Evolutionary conservation across 176 grass and related monocot species (phyloP), one percentile per base, ranked within the genome.

Genomic region (Carex cristatella): DNA sequence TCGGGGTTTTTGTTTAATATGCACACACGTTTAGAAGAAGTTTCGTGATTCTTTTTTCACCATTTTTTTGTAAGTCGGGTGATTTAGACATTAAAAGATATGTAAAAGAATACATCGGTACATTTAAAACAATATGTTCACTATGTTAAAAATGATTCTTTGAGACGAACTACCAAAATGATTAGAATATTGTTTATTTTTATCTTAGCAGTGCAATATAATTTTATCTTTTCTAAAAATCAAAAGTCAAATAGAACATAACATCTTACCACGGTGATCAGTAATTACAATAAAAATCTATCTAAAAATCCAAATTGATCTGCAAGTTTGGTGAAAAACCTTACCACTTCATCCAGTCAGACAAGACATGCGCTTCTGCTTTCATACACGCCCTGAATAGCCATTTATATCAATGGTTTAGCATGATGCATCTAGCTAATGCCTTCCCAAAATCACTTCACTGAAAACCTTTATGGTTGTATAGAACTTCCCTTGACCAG

Each of bases 341-440:
- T 89, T 66, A 90, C 46, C 53, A 32, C 61, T 97, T 97, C 92
- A 93, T 91, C 64, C 84, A 66, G 11, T 94, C 87, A 86, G 93
- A 97, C 69, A 97, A 87, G 82, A 80, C 57, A 72, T 79, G 58
- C 67, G 92, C 95, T 82, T 93, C 91, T 82, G 86, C 61, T 82
- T 76, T 65, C 84, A 88, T 62, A 73, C 62, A 69, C 67, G 67
- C 81, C 48, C 89, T 23, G 23, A 23, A 23, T 23, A 23, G 23
- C 23, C 23, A 87, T 92, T 83, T 84, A 97, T 85, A 86, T 83
- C 90, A 87, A 87, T 86, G 33, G 82, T 87, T 79, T 91, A 97
- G 83, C 89, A 91, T 72, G 90, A 84, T 67, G 30, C 59, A 86
- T 97, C 91, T 63, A 97, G 84, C 82, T 69, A 59, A 73, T 84